These are phyloP conservation scores for Microbotryum silenes-acaulis DNA, from an alignment of 1,284 basidiomycete genomes.

Conservation along the genomic window DNA sequence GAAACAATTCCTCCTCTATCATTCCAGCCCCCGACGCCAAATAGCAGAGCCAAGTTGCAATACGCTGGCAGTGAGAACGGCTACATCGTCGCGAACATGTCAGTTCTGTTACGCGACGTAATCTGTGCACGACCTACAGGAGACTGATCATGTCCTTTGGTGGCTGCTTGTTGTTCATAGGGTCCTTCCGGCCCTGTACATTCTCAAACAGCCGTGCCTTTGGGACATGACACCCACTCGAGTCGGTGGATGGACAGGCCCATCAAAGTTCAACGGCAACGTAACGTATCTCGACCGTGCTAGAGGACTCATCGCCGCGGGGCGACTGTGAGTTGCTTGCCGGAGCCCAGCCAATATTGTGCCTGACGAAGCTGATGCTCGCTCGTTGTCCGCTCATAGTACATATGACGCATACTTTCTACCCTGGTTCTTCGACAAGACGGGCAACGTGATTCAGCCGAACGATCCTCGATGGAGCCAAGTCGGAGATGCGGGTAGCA, in stretches of 20 bases:
- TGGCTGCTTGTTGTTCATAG: background rate
- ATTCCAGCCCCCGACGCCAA: too few species aligned
- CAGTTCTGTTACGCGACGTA: too few species aligned
- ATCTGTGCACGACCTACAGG: too few species aligned
- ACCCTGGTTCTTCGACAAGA: conserved; percentile 16
- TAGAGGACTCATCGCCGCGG: conserved; percentile 10
- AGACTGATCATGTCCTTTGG: too few species aligned
- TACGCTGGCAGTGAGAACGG: conserved; percentile 26
- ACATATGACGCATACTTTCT: conserved; percentile 20
- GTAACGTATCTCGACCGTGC: conserved; percentile 22
- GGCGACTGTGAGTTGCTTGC: conserved; percentile 8
- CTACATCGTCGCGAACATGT: conserved; percentile 1
- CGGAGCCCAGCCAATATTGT: background rate
- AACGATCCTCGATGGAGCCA: conserved; percentile 14
- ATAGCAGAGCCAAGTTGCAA: conserved; percentile 3
- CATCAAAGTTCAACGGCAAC: conserved; percentile 4
- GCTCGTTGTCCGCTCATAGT: background rate
- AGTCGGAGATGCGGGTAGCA: conserved; percentile 9
- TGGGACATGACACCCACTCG: conserved; percentile 11
- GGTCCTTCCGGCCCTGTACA: conserved; percentile 14
- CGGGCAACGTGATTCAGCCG: conserved; percentile 18
- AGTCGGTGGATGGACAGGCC: conserved; percentile 8
- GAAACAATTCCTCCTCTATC: too few species aligned
- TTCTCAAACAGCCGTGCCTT: conserved; percentile 24
- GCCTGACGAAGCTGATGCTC: background rate